Evolutionary conservation across 2,329 filamentous ascomycete genomes (phyloP).

Genomic region (Bipolaris gigantea): DNA sequence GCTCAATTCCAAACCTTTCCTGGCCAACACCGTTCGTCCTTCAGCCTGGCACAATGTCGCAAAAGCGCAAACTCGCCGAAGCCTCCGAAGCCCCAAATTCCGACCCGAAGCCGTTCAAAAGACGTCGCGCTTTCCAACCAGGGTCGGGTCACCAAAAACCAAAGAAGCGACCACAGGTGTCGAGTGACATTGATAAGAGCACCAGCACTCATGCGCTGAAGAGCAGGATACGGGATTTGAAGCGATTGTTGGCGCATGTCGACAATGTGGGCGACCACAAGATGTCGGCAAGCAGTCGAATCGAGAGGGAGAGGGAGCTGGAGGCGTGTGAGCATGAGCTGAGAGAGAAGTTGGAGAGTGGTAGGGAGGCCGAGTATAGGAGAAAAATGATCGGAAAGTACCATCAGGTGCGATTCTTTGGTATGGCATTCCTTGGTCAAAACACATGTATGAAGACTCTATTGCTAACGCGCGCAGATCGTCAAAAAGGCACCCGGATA

Average conservation of each 20-base stretch:
- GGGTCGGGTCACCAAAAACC: slow-evolving; percentile 16
- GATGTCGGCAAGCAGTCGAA: slow-evolving; percentile 67
- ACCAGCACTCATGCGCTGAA: slow-evolving; percentile 63
- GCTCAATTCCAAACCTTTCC: slow-evolving; percentile 7
- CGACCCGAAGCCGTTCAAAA: slow-evolving; percentile 24
- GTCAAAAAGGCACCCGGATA: slow-evolving; percentile 70
- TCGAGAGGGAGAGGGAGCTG: slow-evolving; percentile 73
- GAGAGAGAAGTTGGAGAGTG: slow-evolving; percentile 43
- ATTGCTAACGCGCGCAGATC: slow-evolving; percentile 53
- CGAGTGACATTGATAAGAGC: slow-evolving; percentile 28
- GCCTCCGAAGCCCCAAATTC: slow-evolving; percentile 17
- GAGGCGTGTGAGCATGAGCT: slow-evolving; percentile 67
- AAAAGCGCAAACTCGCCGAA: slow-evolving; percentile 41
- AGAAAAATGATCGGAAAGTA: slow-evolving; percentile 76
- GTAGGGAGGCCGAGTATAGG: slow-evolving; percentile 62
- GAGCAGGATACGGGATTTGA: slow-evolving; percentile 70
- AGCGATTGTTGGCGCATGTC: slow-evolving; percentile 64
- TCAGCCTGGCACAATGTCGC: slow-evolving; percentile 33
- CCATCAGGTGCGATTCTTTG: slow-evolving; percentile 84
- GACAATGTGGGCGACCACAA: slow-evolving; percentile 49
- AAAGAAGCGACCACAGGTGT: slow-evolving; percentile 26
- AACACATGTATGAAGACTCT: neutral
- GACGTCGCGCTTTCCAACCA: slow-evolving; percentile 27
- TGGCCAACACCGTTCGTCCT: neutral
- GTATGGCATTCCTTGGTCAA: slow-evolving; percentile 50